Evolutionary conservation across 176 grass and related monocot genomes (phyloP).

Genomic region (Elymus sibiricus): DNA sequence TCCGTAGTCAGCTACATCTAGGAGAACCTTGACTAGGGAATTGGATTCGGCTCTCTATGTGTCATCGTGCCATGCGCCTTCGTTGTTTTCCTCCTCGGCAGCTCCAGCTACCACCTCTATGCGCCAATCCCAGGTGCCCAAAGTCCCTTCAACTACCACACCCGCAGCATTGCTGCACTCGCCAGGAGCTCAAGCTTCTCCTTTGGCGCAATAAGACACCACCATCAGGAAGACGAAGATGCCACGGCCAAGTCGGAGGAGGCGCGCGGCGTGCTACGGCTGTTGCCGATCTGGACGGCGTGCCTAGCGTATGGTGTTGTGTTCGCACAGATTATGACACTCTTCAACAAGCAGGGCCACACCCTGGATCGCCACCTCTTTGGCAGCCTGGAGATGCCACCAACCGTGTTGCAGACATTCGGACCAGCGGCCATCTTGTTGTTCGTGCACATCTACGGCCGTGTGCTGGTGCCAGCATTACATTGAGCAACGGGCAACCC

Average conservation of each 20-base stretch:
- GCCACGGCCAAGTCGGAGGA: neutral
- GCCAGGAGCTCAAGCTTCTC: neutral
- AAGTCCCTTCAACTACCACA: neutral
- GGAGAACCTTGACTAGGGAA: no score
- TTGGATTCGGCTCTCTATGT: neutral
- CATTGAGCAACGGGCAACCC: neutral
- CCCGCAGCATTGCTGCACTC: neutral
- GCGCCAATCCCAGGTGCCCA: neutral
- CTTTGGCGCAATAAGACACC: no score
- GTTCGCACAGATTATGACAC: neutral
- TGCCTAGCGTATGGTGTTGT: neutral
- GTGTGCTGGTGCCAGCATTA: no score
- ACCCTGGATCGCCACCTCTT: neutral
- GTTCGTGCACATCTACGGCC: neutral
- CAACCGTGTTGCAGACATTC: neutral
- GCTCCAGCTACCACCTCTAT: neutral
- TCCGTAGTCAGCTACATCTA: neutral
- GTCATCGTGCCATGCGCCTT: neutral
- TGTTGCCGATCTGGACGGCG: neutral
- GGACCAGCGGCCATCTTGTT: neutral
- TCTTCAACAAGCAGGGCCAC: neutral
- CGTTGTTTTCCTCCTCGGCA: neutral
- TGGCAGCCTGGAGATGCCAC: neutral
- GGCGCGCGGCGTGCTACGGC: neutral
- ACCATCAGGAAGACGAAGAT: neutral